Evolutionary conservation across 768 basidiomycete species (phyloP), one percentile per base, ranked within the genome.

Genomic region (Boletus rufocinnamomeus): DNA sequence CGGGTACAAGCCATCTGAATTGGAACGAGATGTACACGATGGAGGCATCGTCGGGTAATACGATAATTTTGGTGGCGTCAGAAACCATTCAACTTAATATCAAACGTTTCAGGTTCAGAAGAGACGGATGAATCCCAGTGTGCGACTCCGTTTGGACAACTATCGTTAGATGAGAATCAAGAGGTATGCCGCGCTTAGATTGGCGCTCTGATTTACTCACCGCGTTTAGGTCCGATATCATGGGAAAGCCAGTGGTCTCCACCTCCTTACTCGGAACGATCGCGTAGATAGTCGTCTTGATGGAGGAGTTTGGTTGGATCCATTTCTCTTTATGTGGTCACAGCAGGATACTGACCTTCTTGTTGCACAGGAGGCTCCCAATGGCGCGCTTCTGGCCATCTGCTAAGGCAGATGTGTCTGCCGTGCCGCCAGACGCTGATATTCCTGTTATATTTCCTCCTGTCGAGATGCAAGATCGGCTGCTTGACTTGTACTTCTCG

Each of bases 331-430:
- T 50, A 13, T 54, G 11, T 59, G 61, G 28, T 28, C 35, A 14
- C 16, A 48, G 23, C 50, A 17, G 49, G 47, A 62, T 56, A 50
- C 60, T 66, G 34, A 70, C 54, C 28, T 38, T 60, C 32, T 61
- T 62, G 21, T 50, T 53, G 16, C 59, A 27, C 62, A 89, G 84
- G 88, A 80, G 80, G 59, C 71, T 89, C 54, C 88, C 88, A 5
- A 89, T 90, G 88, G 82, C 86, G 4, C 81, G 85, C 61, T 81
- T 88, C 44, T 90, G 88, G 88, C 87, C 87, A 7, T 81, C 83
- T 9, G 78, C 84, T 11, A 79, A 77, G 62, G 75, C 79, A 44
- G 72, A 75, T 16, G 56, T 73, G 28, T 60, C 71, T 16, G 66
- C 73, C 40, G 72, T 76, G 23, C 75, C 77, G 14, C 72, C 76